Evolutionary conservation across 176 grass and related monocot species (phyloP).

Genomic region (Avena sativa): DNA sequence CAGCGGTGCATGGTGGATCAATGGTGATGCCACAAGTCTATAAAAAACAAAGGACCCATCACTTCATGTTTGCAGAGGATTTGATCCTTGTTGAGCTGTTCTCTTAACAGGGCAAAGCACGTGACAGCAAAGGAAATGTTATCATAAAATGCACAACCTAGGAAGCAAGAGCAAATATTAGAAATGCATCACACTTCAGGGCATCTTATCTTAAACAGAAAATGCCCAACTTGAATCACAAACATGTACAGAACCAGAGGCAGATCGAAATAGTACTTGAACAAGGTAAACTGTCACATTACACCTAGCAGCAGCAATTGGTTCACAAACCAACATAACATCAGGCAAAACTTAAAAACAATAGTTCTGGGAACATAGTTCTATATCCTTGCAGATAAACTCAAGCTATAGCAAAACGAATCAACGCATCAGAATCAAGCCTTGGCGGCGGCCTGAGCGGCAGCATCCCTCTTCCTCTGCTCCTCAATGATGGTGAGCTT

Average conservation of each 20-base stretch:
- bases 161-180: background rate
- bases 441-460: slow-evolving; percentile 37
- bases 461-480: slow-evolving; percentile 54
- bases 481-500: slow-evolving; percentile 79
- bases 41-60: too few relatives aligned
- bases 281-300: slow-evolving; percentile 36
- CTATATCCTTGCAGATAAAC: slow-evolving; percentile 40
- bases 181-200: background rate
- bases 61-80: too few relatives aligned
- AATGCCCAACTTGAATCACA: background rate
- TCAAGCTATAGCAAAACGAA: slow-evolving; percentile 43
- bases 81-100: too few relatives aligned
- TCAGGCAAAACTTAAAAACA: slow-evolving; percentile 36
- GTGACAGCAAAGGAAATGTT: too few relatives aligned
- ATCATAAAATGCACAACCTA: too few relatives aligned
- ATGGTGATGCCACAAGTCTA: too few relatives aligned
- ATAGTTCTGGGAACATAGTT: slow-evolving; percentile 26
- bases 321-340: slow-evolving; percentile 34
- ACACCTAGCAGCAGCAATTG: slow-evolving; percentile 27
- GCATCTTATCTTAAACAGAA: background rate
- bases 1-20: too few relatives aligned
- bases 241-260: background rate
- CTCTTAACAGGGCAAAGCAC: too few relatives aligned
- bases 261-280: background rate
- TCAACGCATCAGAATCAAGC: slow-evolving; percentile 23